Evolutionary conservation across 2,329 filamentous ascomycete genomes (phyloP), one percentile per base, ranked within the genome.

Genomic region (Alternaria consortialis): DNA sequence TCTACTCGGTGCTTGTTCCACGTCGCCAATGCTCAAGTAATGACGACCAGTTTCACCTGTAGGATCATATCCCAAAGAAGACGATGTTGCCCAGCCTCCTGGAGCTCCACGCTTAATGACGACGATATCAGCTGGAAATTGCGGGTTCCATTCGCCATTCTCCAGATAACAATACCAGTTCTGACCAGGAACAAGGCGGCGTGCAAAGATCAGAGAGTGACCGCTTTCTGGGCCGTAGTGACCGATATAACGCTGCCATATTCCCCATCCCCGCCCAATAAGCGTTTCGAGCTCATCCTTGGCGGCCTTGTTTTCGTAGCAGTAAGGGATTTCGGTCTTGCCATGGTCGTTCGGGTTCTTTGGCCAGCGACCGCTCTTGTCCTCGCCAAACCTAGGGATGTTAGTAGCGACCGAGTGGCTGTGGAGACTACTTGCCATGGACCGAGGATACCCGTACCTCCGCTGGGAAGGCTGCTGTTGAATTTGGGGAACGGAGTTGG

Each of bases 361-460:
- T 4, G 52, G 52, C 52, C 40, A 46, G 27, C 42, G 52, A 36
- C 52, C 52, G 17, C 39, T 44, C 39, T 55, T 46, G 17, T 55
- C 40, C 13, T 31, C 43, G n/a, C 52, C 52, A 5, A 55, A 55
- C 40, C 52, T 55, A 7, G 20, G 25, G 42, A 2, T 46, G 4
- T 46, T 31, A 29, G 2, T 17, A n/a, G 1, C 7, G 15, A 4
- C 5, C 12, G 1, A 46, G 3, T 29, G 15, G 8, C 29, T 11
- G 15, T 4, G 25, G 25, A n/a, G 25, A 17, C 2, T 31, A 46
- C 42, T n/a, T 12, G 31, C 42, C 15, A 29, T 17, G 27, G 25
- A n/a, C 42, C 42, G 15, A 46, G 17, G 7, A n/a, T 29, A 1
- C 42, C 42, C 42, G 17, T 46, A 5, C 42, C 25, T 46, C 25